Evolutionary conservation across 805 yeast genomes (phyloP).

Genomic region (Dipodascus albidus): DNA sequence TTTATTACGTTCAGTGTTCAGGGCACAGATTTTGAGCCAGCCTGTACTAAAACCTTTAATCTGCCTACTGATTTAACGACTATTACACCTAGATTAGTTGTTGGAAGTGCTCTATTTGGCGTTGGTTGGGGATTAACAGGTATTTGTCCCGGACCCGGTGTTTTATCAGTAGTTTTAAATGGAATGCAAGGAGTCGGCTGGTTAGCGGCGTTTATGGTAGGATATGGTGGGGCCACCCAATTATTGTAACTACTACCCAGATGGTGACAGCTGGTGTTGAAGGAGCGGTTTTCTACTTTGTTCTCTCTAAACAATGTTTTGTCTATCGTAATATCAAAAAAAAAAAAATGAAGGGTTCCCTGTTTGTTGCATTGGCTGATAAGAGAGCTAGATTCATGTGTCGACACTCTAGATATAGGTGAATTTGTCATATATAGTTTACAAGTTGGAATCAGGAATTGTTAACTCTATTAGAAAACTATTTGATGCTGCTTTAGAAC

Average conservation of each 20-base stretch:
- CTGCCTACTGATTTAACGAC: conserved; percentile 17
- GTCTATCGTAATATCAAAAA: no score
- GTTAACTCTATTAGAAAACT: no score
- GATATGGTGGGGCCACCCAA: conserved; percentile 15
- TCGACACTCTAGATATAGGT: not conserved
- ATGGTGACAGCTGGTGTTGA: not conserved
- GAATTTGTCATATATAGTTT: not conserved
- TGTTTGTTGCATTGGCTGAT: not conserved
- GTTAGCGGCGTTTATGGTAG: conserved; percentile 20
- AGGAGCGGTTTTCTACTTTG: no score
- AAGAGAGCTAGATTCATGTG: not conserved
- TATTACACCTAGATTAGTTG: conserved; percentile 24
- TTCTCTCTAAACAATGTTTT: no score
- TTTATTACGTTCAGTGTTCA: conserved; percentile 20
- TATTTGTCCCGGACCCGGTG: conserved; percentile 44
- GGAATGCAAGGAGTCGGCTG: conserved; percentile 20
- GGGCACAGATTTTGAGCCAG: conserved; percentile 8
- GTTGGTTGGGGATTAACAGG: conserved; percentile 44
- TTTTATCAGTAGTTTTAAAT: conserved; percentile 23
- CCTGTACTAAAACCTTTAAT: conserved; percentile 11
- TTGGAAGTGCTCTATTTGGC: conserved; percentile 38
- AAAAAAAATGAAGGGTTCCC: not conserved
- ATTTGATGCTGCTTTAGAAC: not conserved
- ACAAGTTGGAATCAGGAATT: no score
- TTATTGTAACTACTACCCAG: not conserved